Base-by-base conservation (phyloP, 1,284 basidiomycete genomes). In the Ustilago loliicola region DNA sequence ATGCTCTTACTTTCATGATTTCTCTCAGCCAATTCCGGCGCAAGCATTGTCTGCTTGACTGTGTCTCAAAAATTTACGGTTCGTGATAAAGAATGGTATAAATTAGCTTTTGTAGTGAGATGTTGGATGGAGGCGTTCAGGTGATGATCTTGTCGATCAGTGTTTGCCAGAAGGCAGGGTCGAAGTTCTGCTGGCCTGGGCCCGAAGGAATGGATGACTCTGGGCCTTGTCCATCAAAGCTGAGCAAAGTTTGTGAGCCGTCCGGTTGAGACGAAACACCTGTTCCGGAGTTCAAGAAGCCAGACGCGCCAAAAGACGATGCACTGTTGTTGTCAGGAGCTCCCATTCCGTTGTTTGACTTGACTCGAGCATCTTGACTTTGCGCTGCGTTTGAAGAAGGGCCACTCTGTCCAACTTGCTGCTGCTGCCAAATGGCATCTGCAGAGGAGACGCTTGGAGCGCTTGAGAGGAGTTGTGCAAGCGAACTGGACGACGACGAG, bases 91-190 rank as follows among this genome's bases (percentile, higher is more conserved):
- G 25, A 54, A 32, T 27, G 48, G 48, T 50, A 50, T 50, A 50
- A 36, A 21, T 36, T 36, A 32, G 32, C 15, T 73, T 62, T 76
- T 32, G 64, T 76, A 59, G 73, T 66, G 53, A 76, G 19, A 11
- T 8, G 21, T 10, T 21, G n/a, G 42, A n/a, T 40, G 15, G 5
- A n/a, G n/a, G n/a, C 17, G 6, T 21, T 77, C 62, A 79, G 38
- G 71, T 79, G 66, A 77, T 68, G 60, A 79, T 79, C 70, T 79
- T 79, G 70, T 79, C 73, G 48, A 79, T 79, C 47, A 79, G 57
- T 15, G 66, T 73, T 59, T 76, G 77, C 73, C 70, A 79, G 66
- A 79, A 79, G 8, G 70, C 61, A 1, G 73, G 72, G 25, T 76
- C 70, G 50, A 79, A 76, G 61, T 71, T 72, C 38, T 65, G 66